phyloP scores from a whole-genome alignment of 768 basidiomycete genomes.

The Bullera alba region DNA sequence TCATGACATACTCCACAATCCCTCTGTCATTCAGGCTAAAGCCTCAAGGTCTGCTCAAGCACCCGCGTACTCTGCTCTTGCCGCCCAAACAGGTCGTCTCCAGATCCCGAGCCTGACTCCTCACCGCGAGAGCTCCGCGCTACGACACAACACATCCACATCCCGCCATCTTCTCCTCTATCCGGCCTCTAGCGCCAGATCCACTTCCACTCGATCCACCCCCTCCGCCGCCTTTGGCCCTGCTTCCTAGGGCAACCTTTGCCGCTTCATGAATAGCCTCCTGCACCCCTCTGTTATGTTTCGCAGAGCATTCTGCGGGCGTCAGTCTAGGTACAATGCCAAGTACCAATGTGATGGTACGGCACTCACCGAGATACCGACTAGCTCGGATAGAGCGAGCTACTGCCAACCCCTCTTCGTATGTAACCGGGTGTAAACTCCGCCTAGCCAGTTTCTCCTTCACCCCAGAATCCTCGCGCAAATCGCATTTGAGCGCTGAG shows the following conservation, averaged over 20 bases:
- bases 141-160: constrained; percentile 6
- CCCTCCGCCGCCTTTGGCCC: constrained; percentile 25
- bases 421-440: constrained; percentile 68
- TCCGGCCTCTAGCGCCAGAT: not conserved
- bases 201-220: constrained; percentile 5
- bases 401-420: constrained; percentile 76
- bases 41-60: too few relatives aligned
- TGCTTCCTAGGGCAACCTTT: constrained; percentile 28
- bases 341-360: too few relatives aligned
- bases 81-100: too few relatives aligned
- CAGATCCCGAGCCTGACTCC: too few relatives aligned
- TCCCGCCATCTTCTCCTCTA: not conserved
- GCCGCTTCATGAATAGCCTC: constrained; percentile 82
- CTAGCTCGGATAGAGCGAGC: constrained; percentile 50
- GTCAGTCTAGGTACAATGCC: not conserved
- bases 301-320: constrained; percentile 82
- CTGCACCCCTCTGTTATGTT: constrained; percentile 87
- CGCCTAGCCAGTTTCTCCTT: constrained; percentile 67
- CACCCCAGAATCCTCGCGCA: constrained; percentile 71
- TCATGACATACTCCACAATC: too few relatives aligned
- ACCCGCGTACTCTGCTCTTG: too few relatives aligned
- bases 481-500: constrained; percentile 87
- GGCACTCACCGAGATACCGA: constrained; percentile 82
- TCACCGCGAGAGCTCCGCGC: too few relatives aligned
- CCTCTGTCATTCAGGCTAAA: too few relatives aligned